Percentiles rank a stretch among this genome's conserved stretches.
These are phyloP conservation scores for Penicillium desertorum DNA, from an alignment of 495 filamentous ascomycete species.

Conservation along the genomic window DNA sequence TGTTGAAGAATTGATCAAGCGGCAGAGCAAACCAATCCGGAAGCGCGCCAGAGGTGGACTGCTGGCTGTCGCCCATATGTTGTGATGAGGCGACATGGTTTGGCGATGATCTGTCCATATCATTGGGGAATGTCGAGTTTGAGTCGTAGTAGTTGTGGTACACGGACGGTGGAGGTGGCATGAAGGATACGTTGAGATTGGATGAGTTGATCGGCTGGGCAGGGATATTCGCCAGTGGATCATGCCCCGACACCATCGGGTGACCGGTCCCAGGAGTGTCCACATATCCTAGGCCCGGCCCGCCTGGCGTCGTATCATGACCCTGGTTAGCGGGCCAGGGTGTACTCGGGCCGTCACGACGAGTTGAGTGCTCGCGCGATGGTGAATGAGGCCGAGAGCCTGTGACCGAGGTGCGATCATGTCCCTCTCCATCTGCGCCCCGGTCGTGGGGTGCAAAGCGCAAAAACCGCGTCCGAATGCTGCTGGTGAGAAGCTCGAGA, in stretches of 20 bases:
- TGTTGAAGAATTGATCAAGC: constrained; percentile 54
- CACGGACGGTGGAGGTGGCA: constrained; percentile 50
- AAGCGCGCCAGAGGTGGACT: constrained; percentile 32
- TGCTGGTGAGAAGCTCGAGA: constrained; percentile 73
- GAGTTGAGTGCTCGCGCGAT: constrained; percentile 33
- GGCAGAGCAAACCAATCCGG: constrained; percentile 51
- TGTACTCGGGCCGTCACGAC: constrained; percentile 34
- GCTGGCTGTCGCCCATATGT: constrained; percentile 31
- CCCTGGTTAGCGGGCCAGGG: constrained; percentile 32
- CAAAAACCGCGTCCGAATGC: constrained; percentile 73
- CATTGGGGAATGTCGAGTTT: constrained; percentile 35
- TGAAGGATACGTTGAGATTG: constrained; percentile 49
- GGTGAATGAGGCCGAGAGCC: constrained; percentile 40
- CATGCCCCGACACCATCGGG: constrained; percentile 37
- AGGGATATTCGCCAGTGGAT: constrained; percentile 48
- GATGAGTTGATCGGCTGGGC: constrained; percentile 51
- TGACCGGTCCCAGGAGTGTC: constrained; percentile 31
- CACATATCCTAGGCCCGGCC: constrained; percentile 32
- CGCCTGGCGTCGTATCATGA: constrained; percentile 29
- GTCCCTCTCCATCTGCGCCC: constrained; percentile 39
- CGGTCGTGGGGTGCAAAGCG: constrained; percentile 50
- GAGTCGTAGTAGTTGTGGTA: constrained; percentile 51
- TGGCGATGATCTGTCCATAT: constrained; percentile 31
- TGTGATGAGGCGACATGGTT: constrained; percentile 35
- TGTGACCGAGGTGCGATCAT: constrained; percentile 40